These are phyloP conservation scores for Lolium rigidum DNA, from an alignment of 176 grass and related monocot genomes.

Conservation along the genomic window DNA sequence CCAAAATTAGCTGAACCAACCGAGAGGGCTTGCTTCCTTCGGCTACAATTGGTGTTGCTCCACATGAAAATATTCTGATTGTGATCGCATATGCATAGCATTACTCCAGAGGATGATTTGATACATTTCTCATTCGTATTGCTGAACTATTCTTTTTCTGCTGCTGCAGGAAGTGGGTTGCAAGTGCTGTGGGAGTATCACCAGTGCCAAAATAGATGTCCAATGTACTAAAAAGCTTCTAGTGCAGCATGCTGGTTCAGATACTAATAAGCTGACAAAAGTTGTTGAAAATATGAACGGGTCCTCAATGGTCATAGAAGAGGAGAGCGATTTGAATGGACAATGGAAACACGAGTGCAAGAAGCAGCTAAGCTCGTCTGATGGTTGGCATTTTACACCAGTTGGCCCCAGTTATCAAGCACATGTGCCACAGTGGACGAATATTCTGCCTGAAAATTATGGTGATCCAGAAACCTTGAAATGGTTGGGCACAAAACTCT, in stretches of 20 bases:
- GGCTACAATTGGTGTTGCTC: not conserved
- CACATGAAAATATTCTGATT: not conserved
- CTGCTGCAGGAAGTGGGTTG: constrained; percentile 37
- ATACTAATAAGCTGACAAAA: constrained; percentile 14
- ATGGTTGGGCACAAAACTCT: constrained; percentile 71
- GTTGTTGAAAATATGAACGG: constrained; percentile 32
- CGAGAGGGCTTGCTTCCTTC: not conserved
- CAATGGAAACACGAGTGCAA: constrained; percentile 23
- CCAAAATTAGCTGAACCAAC: not conserved
- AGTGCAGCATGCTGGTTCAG: not conserved
- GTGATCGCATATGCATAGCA: not conserved
- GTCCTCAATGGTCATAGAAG: constrained; percentile 5
- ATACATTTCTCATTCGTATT: not conserved
- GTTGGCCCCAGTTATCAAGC: constrained; percentile 50
- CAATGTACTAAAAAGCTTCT: constrained; percentile 34
- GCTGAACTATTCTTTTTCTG: constrained; percentile 31
- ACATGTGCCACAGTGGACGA: constrained; percentile 60
- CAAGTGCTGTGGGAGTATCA: constrained; percentile 39
- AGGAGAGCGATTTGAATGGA: constrained; percentile 11
- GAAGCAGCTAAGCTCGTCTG: constrained; percentile 34
- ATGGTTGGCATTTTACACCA: constrained; percentile 49
- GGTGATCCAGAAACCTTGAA: constrained; percentile 47
- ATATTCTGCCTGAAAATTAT: constrained; percentile 39
- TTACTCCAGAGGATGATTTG: constrained; percentile 9
- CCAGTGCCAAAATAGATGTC: not conserved